Base-by-base conservation (phyloP, 169 alveolate species). In the Eimeria acervulina region DNA sequence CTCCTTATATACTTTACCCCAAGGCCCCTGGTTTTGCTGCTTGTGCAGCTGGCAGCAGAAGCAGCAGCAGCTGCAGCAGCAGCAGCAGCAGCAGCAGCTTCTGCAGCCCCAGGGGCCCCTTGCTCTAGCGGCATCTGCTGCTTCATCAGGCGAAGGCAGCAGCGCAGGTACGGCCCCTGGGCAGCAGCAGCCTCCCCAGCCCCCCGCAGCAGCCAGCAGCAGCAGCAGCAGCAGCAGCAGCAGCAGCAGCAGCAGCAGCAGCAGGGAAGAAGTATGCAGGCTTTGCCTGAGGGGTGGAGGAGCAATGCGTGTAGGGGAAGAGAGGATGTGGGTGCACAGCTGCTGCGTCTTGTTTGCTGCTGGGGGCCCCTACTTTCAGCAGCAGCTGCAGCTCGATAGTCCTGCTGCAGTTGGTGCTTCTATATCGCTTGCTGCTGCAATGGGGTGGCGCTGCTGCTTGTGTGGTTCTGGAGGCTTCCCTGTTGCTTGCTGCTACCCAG, bases 11-110 rank as follows among this genome's bases (percentile, higher is more conserved):
- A 42, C 90, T 26, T 55, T 97, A 40, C 98, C 98, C 8, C 97
- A 97, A 36, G 97, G 91, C 31, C 97, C 96, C 36, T 97, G 98
- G 97, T 90, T 95, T 63, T 97, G 98, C 90, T 96, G 96, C 66
- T 93, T 94, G 44, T 97, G 98, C 90, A 51, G 76, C 80, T 90
- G 95, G 95, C 61, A 52, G 55, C 83, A 63, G 51, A 59, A 42
- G 68, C 83, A 87, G 55, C 80, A 87, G 76, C 88, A 61, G 88
- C 95, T 12, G 88, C 90, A 81, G 90, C 90, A 81, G 90, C 90
- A 81, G 90, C 87, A 76, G 59, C 87, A 76, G 59, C 51, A 31
- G 19, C 87, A 28, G 61, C 70, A 17, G 38, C 70, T 23, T 70
- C 85, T 4, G 85, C 94, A 63, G 83, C 81, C 21, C 47, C 51